Conservation (phyloP, 805 yeast genomes). For the Cyberlindnera americana region DNA sequence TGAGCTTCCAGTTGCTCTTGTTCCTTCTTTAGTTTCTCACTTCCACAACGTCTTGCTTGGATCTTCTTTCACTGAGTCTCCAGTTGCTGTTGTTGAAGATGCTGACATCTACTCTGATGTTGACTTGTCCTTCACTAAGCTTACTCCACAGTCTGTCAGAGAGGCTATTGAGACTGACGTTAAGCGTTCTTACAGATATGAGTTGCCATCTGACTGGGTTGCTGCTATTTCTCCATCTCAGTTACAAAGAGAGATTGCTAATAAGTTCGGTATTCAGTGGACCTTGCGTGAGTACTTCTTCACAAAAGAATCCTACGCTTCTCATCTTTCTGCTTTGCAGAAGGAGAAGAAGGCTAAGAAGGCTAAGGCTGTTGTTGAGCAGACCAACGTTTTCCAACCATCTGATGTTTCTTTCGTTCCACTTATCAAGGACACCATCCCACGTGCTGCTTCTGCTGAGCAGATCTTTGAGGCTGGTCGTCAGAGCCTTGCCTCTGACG, state of each 20-base stretch:
- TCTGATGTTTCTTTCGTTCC: slow-evolving; percentile 76
- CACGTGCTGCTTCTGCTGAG: slow-evolving; percentile 63
- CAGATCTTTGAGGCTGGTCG: slow-evolving; percentile 71
- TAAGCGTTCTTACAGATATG: slow-evolving; percentile 57
- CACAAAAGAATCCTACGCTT: slow-evolving; percentile 32
- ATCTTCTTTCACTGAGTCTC: slow-evolving; percentile 36
- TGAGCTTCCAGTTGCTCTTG: slow-evolving; percentile 48
- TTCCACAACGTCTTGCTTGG: slow-evolving; percentile 73
- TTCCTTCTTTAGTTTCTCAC: slow-evolving; percentile 61
- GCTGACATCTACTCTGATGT: slow-evolving; percentile 39
- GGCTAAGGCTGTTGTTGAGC: slow-evolving; percentile 7
- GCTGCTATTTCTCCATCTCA: slow-evolving; percentile 35
- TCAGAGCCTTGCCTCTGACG: slow-evolving; percentile 10
- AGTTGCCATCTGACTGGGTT: slow-evolving; percentile 49
- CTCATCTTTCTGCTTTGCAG: slow-evolving; percentile 27
- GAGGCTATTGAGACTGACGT: slow-evolving; percentile 51
- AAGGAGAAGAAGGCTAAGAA: slow-evolving; percentile 34
- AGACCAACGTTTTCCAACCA: slow-evolving; percentile 44
- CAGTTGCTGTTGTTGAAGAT: slow-evolving; percentile 42
- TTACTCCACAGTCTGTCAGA: slow-evolving; percentile 45
- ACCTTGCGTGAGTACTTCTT: slow-evolving; percentile 38
- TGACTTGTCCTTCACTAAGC: slow-evolving; percentile 38
- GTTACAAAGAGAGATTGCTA: slow-evolving; percentile 66
- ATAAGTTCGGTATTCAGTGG: slow-evolving; percentile 88
- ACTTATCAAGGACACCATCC: slow-evolving; percentile 65